Evolutionary conservation across 768 basidiomycete genomes (phyloP), one percentile per base, ranked within the genome.

Genomic region (Ramaria rubella): DNA sequence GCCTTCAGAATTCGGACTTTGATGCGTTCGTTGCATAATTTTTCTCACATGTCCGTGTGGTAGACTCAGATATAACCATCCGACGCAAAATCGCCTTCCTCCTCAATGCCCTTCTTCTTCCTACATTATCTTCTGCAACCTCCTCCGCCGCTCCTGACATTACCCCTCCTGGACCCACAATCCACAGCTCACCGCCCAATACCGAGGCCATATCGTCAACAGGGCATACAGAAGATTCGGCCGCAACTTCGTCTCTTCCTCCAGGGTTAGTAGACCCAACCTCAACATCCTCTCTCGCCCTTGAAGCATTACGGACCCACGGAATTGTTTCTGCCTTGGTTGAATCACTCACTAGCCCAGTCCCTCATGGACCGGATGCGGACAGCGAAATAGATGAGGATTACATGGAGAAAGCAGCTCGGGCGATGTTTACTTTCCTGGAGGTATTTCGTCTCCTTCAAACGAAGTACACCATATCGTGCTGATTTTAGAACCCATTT

Each of bases 51-150:
- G n/a, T n/a, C 24, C 45, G 46, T 26, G 27, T 15, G 23, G 5
- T 49, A 90, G 93, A 95, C 69, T 83, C 90, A 5, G 82, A 87
- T 60, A 84, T 90, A 26, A 69, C 71, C 34, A 81, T 94, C 52
- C 85, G 92, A 19, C 78, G 90, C 53, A 94, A 94, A 67, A 75
- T 80, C 0, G 77, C 81, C 3, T 94, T 93, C 71, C 79, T 94
- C 17, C 75, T 94, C 34, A 83, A 81, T 65, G 72, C 81, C 0
- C 80, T 94, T 52, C 78, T 92, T 48, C 72, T 79, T 0, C 86
- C 86, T 2, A 71, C 66, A 63, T 15, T 61, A 59, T 27, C 46
- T 14, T n/a, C 42, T 19, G 31, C 40, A 34, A 29, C 54, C 27
- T 19, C 50, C 27, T 55, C 24, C 21, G 21, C 29, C 15, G 27